phyloP scores from a whole-genome alignment of 352 stramenopile species.

The Nothophytophthora sp. region DNA sequence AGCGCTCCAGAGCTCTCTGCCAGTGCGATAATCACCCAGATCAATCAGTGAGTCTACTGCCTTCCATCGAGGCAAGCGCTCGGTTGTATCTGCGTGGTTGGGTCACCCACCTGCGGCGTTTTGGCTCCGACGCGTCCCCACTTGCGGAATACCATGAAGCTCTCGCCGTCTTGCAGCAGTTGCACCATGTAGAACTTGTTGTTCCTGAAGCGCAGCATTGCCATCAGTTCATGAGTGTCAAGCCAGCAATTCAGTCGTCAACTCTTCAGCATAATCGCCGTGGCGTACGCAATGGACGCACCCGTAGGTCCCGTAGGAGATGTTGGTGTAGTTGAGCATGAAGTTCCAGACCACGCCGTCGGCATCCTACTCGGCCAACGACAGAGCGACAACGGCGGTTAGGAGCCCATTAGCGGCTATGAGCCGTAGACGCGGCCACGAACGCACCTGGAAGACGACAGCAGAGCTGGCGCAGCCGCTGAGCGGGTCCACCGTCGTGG shows the following conservation, averaged over 20 bases:
- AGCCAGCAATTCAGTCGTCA: not conserved
- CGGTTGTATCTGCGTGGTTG: not conserved
- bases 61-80: no score
- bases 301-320: slow-evolving; percentile 51
- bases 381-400: not conserved
- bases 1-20: slow-evolving; percentile 34
- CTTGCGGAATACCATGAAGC: slow-evolving; percentile 62
- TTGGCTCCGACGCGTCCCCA: slow-evolving; percentile 71
- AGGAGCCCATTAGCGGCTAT: not conserved
- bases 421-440: not conserved
- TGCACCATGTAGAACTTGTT: slow-evolving; percentile 85
- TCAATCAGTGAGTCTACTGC: slow-evolving; percentile 2
- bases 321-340: slow-evolving; percentile 57
- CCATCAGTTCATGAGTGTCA: not conserved
- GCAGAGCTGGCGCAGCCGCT: slow-evolving; percentile 27
- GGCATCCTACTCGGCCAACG: slow-evolving; percentile 18
- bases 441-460: slow-evolving; percentile 27
- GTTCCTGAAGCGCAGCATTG: slow-evolving; percentile 34
- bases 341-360: slow-evolving; percentile 37
- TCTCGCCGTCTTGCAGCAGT: slow-evolving; percentile 46
- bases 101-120: slow-evolving; percentile 44
- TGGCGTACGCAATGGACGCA: slow-evolving; percentile 7
- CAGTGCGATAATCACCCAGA: not conserved
- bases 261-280: no score
- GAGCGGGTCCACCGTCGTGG: slow-evolving; percentile 29